Evolutionary conservation across 2,329 filamentous ascomycete species (phyloP).

Genomic region (Amphichorda felina): DNA sequence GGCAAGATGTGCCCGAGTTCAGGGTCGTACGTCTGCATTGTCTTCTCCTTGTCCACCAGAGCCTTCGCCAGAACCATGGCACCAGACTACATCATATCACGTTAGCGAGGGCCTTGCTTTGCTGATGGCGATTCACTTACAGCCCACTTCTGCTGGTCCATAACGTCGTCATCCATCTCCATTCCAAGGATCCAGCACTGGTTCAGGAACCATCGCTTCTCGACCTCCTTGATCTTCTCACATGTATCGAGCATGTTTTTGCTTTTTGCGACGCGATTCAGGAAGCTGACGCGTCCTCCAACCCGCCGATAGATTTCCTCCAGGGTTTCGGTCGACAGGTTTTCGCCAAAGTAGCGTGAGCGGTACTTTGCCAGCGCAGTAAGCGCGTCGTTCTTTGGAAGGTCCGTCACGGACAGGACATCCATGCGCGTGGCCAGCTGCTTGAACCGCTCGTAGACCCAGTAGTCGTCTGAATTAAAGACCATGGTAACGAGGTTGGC

Average conservation of each 20-base stretch:
- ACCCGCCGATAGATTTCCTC: conserved; percentile 77
- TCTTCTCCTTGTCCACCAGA: conserved; percentile 70
- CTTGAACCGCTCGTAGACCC: conserved; percentile 94
- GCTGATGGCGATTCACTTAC: conserved; percentile 34
- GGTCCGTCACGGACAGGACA: conserved; percentile 73
- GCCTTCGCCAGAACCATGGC: conserved; percentile 90
- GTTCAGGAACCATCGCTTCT: conserved; percentile 69
- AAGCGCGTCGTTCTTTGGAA: conserved; percentile 69
- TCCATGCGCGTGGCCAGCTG: conserved; percentile 91
- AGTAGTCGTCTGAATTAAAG: conserved; percentile 96
- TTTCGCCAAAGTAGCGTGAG: conserved; percentile 61
- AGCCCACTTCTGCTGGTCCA: conserved; percentile 95
- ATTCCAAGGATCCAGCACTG: conserved; percentile 63
- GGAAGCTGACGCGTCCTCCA: conserved; percentile 76
- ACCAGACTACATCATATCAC: conserved; percentile 46
- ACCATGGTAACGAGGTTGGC: conserved; percentile 82
- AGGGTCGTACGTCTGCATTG: conserved; percentile 55
- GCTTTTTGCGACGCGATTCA: conserved; percentile 84
- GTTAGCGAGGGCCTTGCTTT: not conserved
- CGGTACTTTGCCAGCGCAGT: conserved; percentile 69
- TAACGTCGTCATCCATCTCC: conserved; percentile 91
- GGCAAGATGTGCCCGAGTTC: conserved; percentile 65
- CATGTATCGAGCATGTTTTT: conserved; percentile 70
- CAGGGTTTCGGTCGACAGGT: conserved; percentile 40
- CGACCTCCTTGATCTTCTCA: conserved; percentile 55